phyloP scores from a whole-genome alignment of 352 stramenopile genomes.

The Globisporangium carolinianum region DNA sequence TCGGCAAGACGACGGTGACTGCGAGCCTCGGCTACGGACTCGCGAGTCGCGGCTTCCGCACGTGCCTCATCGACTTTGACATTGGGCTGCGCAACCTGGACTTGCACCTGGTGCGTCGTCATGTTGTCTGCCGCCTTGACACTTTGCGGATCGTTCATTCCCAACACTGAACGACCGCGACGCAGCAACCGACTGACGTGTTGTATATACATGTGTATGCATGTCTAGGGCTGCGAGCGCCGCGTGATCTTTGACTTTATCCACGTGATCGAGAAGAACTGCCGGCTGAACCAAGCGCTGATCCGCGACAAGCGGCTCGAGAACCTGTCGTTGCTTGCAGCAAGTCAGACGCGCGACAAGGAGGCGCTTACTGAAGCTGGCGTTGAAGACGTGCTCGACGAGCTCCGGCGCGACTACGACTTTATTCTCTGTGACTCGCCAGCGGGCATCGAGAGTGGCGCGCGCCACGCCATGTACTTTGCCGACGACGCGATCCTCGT shows the following conservation, averaged over 20 bases:
- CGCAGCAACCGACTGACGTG: no score
- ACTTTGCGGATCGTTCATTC: background rate
- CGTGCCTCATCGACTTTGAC: slow-evolving; percentile 93
- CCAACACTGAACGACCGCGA: no score
- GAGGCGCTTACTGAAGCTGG: slow-evolving; percentile 86
- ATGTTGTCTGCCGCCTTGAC: background rate
- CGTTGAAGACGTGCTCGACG: slow-evolving; percentile 77
- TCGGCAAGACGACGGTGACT: slow-evolving; percentile 91
- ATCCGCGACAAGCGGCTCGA: slow-evolving; percentile 89
- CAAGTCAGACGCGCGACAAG: slow-evolving; percentile 89
- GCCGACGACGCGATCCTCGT: slow-evolving; percentile 90
- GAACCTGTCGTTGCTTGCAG: slow-evolving; percentile 78
- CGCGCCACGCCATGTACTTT: slow-evolving; percentile 91
- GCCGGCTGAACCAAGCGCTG: slow-evolving; percentile 81
- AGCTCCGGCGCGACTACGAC: slow-evolving; percentile 81
- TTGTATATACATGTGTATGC: no score
- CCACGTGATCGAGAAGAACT: slow-evolving; percentile 90
- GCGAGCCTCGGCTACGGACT: slow-evolving; percentile 84
- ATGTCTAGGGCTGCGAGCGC: slow-evolving; percentile 65
- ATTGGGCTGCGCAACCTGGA: slow-evolving; percentile 91
- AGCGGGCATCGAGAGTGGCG: slow-evolving; percentile 87
- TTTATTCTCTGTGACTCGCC: slow-evolving; percentile 90
- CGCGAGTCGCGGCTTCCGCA: slow-evolving; percentile 74
- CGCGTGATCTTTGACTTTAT: slow-evolving; percentile 95
- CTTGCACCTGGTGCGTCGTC: slow-evolving; percentile 63